Evolutionary conservation across 306 rosid species (phyloP).

Genomic region (Glycine latifolia): DNA sequence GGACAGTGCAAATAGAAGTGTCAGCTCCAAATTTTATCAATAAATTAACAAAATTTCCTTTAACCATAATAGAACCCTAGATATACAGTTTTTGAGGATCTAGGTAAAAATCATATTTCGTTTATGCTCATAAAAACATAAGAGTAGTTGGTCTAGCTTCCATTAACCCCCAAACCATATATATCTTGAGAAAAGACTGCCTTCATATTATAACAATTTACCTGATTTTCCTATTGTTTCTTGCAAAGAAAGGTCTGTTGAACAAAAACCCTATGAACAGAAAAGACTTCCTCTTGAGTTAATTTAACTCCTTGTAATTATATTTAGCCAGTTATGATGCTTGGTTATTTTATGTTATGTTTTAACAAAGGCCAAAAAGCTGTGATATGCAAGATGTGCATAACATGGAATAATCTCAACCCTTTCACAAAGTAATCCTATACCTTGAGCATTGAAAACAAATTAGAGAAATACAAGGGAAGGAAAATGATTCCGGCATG

Average conservation of each 20-base stretch:
- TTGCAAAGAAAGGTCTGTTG: neutral
- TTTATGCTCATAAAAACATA: neutral
- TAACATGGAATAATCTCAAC: neutral
- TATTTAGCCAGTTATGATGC: neutral
- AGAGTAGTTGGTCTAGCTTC: neutral
- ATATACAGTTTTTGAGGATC: neutral
- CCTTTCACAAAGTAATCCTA: neutral
- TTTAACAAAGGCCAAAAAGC: neutral
- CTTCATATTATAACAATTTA: neutral
- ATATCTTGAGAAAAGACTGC: neutral
- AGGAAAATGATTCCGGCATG: neutral
- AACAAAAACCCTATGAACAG: neutral
- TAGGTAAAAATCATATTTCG: neutral
- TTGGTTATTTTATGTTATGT: neutral
- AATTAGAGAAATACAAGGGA: neutral
- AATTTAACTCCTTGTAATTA: neutral
- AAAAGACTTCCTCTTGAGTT: neutral
- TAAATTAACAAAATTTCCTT: neutral
- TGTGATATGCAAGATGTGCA: neutral
- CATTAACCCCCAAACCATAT: neutral
- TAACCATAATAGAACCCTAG: slow-evolving; percentile 6
- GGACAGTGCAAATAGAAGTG: neutral
- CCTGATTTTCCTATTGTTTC: neutral
- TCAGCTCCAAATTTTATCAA: neutral
- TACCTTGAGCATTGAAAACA: neutral